Evolutionary conservation across 495 filamentous ascomycete species (phyloP), one percentile per base, ranked within the genome.

Genomic region (Tuber brumale): DNA sequence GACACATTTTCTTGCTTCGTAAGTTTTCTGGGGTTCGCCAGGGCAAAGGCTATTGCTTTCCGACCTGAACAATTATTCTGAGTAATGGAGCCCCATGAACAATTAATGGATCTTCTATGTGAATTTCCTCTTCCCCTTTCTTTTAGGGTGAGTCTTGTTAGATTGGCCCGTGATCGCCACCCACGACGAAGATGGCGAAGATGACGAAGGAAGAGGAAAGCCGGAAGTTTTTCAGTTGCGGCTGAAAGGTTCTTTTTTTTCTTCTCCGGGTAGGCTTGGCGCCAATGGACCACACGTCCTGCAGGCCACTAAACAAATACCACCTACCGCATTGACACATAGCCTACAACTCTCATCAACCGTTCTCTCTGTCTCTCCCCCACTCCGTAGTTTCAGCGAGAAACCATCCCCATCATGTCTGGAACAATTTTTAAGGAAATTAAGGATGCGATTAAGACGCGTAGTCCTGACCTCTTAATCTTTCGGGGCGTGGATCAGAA

Each of bases 21-120:
- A 76, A 94, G 88, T 81, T 92, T 91, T 75, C 94, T 94, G 8
- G 95, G 94, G 74, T 93, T 91, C 41, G 94, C 89, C 84, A 90
- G 93, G 35, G 91, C 90, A 84, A 97, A 97, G 43, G 95, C 95
- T 85, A 97, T 98, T 0, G 95, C 94, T 83, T 98, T 98, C 69
- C 84, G 86, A 31, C 90, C 93, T 93, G 76, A 71, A n/a, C 31
- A 73, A 73, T 79, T 57, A 74, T 82, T 76, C n/a, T n/a, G n/a
- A 72, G 45, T 35, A 71, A 70, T 76, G 70, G 72, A 21, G 41
- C 31, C 69, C 51, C 16, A 69, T 12, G 14, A 81, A 83, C 51
- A 61, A 84, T 83, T 84, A 79, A 19, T 31, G n/a, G 5, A 35
- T 43, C 84, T 74, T 84, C 85, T 89, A 87, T 74, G 87, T 85